Conservation (phyloP, 805 yeast species). For the Zygoascus flipseniorum region DNA sequence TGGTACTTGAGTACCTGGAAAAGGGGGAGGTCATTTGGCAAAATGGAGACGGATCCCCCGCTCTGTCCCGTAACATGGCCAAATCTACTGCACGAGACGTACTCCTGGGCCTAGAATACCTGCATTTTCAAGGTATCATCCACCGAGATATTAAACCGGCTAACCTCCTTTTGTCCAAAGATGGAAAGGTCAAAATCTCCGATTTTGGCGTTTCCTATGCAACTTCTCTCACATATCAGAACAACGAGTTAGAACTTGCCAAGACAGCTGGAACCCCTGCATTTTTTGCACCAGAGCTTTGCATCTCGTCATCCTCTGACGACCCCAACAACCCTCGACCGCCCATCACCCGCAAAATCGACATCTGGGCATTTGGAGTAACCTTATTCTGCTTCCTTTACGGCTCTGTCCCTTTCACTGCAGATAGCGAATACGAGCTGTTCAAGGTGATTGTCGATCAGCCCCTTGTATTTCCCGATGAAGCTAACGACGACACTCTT, state of each 20-base stretch:
- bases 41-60: constrained; percentile 46
- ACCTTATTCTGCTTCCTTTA: constrained; percentile 81
- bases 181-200: constrained; percentile 78
- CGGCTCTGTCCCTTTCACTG: constrained; percentile 85
- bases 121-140: constrained; percentile 83
- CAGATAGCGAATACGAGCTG: constrained; percentile 75
- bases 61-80: constrained; percentile 56
- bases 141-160: constrained; percentile 97
- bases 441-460: constrained; percentile 72
- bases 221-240: constrained; percentile 35
- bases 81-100: constrained; percentile 75
- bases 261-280: constrained; percentile 98
- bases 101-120: constrained; percentile 76
- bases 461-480: constrained; percentile 48
- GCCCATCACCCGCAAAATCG: constrained; percentile 70
- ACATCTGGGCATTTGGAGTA: constrained; percentile 96
- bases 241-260: constrained; percentile 73
- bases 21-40: constrained; percentile 91
- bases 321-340: constrained; percentile 11
- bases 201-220: constrained; percentile 95
- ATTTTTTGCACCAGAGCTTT: constrained; percentile 80
- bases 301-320: constrained; percentile 18
- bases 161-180: constrained; percentile 61
- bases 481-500: constrained; percentile 9
- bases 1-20: constrained; percentile 83